These are phyloP conservation scores for Haematococcus lacustris DNA, from an alignment of 139 green algal genomes.

Conservation along the genomic window DNA sequence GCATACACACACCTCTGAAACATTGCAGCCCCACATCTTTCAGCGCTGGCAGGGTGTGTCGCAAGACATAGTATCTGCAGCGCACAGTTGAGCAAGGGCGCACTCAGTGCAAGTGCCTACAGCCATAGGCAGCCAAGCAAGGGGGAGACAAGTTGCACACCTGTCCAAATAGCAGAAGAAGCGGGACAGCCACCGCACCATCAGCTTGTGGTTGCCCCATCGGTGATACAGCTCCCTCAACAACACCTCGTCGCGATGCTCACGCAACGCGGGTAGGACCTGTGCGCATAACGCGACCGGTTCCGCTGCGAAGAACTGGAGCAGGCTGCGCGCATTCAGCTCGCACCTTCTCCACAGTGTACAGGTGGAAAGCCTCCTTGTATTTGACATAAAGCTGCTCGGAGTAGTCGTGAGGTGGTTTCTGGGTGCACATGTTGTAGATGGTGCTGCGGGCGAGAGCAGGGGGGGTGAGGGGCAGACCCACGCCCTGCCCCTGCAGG, in stretches of 20 bases:
- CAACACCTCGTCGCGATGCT: slow-evolving; percentile 83
- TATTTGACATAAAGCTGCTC: slow-evolving; percentile 94
- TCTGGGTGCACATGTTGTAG: slow-evolving; percentile 99
- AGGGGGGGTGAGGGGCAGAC: no score
- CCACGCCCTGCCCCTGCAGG: no score
- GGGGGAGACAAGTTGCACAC: no score
- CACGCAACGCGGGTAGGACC: slow-evolving; percentile 76
- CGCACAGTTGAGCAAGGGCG: no score
- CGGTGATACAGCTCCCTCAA: slow-evolving; percentile 81
- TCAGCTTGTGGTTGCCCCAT: slow-evolving; percentile 98
- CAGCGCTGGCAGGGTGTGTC: slow-evolving; percentile 77
- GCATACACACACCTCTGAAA: slow-evolving; percentile 68
- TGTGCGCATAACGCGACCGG: no score
- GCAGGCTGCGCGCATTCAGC: no score
- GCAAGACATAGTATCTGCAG: slow-evolving; percentile 90
- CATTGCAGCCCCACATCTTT: slow-evolving; percentile 90
- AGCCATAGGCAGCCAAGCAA: background rate
- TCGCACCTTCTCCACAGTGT: slow-evolving; percentile 86
- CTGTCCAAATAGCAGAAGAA: slow-evolving; percentile 99
- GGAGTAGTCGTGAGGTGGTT: slow-evolving; percentile 95
- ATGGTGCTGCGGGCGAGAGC: slow-evolving; percentile 65
- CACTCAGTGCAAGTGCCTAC: background rate
- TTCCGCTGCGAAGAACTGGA: no score
- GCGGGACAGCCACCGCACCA: slow-evolving; percentile 94
- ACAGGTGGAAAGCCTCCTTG: slow-evolving; percentile 81